A percentile compares a stretch with the other conserved stretches of the same genome.
phyloP scores from a whole-genome alignment of 2,329 filamentous ascomycete genomes.

The Colletotrichum graminicola region DNA sequence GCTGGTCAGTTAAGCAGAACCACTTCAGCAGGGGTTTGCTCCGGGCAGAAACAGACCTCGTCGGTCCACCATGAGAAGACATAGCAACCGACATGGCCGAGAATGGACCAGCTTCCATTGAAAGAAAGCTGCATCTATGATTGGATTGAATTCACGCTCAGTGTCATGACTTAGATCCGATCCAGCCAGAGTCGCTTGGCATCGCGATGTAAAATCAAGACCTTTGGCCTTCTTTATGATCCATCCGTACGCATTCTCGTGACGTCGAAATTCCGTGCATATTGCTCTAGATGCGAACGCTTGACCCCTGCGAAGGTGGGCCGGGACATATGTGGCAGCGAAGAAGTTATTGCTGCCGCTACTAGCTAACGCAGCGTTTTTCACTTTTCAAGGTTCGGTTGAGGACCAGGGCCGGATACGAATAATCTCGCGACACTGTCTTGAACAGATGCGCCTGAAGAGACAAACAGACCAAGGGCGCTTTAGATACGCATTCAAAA shows the following conservation, averaged over 20 bases:
- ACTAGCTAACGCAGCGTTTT: neutral
- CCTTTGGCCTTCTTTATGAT: neutral
- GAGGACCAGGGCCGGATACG: neutral
- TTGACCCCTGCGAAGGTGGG: neutral
- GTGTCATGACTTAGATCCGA: neutral
- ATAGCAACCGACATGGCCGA: neutral
- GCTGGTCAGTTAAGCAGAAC: too few relatives aligned
- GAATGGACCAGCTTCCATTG: neutral
- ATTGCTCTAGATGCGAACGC: neutral
- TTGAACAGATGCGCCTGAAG: accelerated
- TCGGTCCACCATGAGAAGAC: too few relatives aligned
- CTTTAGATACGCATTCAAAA: neutral
- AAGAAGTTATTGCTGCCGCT: neutral
- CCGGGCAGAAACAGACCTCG: neutral
- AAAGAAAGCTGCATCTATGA: neutral
- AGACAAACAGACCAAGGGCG: neutral
- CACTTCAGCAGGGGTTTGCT: neutral
- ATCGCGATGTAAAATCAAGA: neutral
- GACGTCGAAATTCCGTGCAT: neutral
- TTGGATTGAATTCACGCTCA: too few relatives aligned
- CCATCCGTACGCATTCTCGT: neutral
- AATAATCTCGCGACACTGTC: too few relatives aligned
- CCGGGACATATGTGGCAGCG: too few relatives aligned
- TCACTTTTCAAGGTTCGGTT: neutral
- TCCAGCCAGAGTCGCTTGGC: neutral